Percentiles rank a stretch among this genome's conserved stretches.
phyloP scores from a whole-genome alignment of 352 stramenopile genomes.

The Phytophthora meadii region DNA sequence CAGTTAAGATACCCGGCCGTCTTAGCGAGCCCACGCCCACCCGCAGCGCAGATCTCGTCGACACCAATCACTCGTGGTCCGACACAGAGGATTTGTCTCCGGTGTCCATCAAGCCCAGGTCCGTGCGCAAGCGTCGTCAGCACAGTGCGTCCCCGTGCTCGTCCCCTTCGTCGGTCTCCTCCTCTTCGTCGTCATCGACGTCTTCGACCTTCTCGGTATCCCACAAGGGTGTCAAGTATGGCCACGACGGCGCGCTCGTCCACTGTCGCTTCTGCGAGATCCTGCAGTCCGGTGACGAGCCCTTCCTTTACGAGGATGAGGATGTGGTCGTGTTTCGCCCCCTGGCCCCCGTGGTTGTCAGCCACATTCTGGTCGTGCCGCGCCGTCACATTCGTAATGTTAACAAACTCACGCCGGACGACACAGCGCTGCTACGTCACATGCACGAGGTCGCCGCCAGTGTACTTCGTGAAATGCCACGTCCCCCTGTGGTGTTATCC shows the following conservation, averaged over 20 bases:
- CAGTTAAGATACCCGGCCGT: conserved; percentile 9
- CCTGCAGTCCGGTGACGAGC: conserved; percentile 58
- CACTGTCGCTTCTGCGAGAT: conserved; percentile 90
- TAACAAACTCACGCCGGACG: conserved; percentile 72
- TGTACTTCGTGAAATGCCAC: conserved; percentile 56
- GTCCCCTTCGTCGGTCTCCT: conserved; percentile 26
- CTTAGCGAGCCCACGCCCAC: conserved; percentile 7
- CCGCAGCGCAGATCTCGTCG: conserved; percentile 6
- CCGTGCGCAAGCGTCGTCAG: conserved; percentile 23
- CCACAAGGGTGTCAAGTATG: conserved; percentile 83
- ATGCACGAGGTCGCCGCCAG: conserved; percentile 75
- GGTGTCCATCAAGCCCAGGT: conserved; percentile 24
- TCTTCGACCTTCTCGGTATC: conserved; percentile 49
- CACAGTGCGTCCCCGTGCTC: conserved; percentile 30
- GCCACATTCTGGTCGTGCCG: conserved; percentile 85
- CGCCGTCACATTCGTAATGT: conserved; percentile 88
- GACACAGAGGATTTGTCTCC: conserved; percentile 51
- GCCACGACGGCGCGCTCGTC: conserved; percentile 60
- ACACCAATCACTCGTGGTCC: conserved; percentile 48
- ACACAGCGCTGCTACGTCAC: conserved; percentile 63
- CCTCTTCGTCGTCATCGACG: conserved; percentile 34
- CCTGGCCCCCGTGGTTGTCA: conserved; percentile 68
- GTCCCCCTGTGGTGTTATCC: conserved; percentile 25
- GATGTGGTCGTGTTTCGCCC: conserved; percentile 81
- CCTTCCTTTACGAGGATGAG: conserved; percentile 86